Conservation (phyloP, 2,329 filamentous ascomycete species). For the Myriosclerotinia curreyana region DNA sequence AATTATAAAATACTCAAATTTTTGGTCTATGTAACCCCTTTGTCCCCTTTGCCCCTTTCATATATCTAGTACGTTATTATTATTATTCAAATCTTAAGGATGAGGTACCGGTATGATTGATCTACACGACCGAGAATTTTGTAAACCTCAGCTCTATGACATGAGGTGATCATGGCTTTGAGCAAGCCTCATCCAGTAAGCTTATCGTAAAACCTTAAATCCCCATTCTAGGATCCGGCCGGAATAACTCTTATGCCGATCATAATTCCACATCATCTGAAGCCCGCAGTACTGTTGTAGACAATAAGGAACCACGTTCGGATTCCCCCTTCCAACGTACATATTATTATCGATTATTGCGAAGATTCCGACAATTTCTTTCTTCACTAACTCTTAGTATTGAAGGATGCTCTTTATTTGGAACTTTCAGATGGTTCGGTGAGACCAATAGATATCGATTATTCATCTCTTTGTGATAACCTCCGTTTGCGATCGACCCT, state of each 20-base stretch:
- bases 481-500: constrained; percentile 8
- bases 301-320: not conserved
- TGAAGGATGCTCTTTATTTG: constrained; percentile 21
- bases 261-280: not conserved
- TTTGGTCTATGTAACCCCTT: not conserved
- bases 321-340: not conserved
- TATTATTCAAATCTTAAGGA: no score
- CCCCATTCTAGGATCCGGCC: not conserved
- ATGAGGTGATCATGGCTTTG: not conserved
- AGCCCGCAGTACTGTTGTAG: no score
- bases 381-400: not conserved
- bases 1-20: not conserved
- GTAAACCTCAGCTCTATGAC: not conserved
- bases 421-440: constrained; percentile 15
- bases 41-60: no score
- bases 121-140: not conserved
- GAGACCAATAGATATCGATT: constrained; percentile 18
- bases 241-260: constrained; percentile 6
- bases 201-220: not conserved
- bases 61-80: not conserved
- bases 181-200: constrained; percentile 3
- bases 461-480: constrained; percentile 19
- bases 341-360: not conserved
- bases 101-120: no score
- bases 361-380: not conserved